Percentiles rank a stretch among this genome's conserved stretches.
Conservation (phyloP, 768 basidiomycete genomes). For the Pholiota microspora region DNA sequence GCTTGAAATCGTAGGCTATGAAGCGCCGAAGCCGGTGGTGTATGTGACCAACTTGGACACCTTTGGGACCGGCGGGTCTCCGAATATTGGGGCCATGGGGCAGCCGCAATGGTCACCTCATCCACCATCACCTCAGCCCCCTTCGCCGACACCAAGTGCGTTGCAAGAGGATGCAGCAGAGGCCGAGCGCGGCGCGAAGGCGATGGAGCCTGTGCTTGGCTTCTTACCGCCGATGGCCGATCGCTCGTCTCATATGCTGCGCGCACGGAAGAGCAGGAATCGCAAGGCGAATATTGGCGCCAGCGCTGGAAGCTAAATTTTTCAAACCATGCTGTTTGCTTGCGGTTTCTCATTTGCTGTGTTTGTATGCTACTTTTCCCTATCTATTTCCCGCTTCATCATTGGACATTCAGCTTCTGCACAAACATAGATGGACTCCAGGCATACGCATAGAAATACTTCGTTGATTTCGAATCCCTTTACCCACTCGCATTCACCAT, state of each 20-base stretch:
- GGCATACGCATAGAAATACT: no score
- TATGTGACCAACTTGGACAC: conserved; percentile 34
- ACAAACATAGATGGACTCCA: background rate
- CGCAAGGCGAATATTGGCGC: conserved; percentile 39
- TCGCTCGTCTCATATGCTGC: conserved; percentile 29
- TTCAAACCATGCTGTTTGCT: background rate
- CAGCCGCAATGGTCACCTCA: conserved; percentile 3
- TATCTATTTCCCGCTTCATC: background rate
- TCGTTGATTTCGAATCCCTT: background rate
- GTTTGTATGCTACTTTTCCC: no score
- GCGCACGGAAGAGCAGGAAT: conserved; percentile 41
- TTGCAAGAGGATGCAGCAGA: conserved; percentile 20
- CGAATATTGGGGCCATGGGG: conserved; percentile 9
- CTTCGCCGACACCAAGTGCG: conserved; percentile 6
- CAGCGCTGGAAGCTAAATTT: conserved; percentile 22
- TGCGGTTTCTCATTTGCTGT: background rate
- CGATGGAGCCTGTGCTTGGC: conserved; percentile 40
- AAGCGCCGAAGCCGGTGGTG: conserved; percentile 60
- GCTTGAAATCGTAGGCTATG: conserved; percentile 61
- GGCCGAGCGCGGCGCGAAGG: conserved; percentile 24
- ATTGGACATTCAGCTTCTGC: background rate
- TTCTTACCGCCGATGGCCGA: conserved; percentile 44
- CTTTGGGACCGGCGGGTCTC: conserved; percentile 16
- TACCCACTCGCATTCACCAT: background rate
- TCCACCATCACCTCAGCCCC: background rate